phyloP scores from a whole-genome alignment of 2,329 filamentous ascomycete genomes.

The Cordyceps farinosa region DNA sequence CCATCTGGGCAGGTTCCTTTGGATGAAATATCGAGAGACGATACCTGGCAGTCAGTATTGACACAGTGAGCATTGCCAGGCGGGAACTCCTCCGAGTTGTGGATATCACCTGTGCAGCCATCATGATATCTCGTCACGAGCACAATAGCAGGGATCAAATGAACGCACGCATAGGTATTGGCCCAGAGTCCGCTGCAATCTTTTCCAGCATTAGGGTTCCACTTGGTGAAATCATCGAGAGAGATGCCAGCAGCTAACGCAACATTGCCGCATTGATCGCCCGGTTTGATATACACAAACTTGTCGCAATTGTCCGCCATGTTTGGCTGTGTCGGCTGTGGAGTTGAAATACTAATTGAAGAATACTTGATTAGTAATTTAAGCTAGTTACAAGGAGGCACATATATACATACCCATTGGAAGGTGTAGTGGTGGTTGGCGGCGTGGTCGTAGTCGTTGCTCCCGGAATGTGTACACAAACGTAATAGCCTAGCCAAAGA shows the following conservation, averaged over 20 bases:
- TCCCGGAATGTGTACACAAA: neutral
- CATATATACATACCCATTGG: neutral
- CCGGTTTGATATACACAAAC: conserved; percentile 19
- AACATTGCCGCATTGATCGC: neutral
- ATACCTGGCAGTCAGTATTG: conserved; percentile 15
- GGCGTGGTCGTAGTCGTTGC: neutral
- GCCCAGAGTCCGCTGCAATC: conserved; percentile 5
- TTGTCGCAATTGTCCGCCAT: conserved; percentile 60
- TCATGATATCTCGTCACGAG: neutral
- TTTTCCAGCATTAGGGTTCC: conserved; percentile 11
- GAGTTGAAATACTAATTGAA: neutral
- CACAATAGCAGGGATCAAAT: neutral
- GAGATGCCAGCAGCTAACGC: neutral
- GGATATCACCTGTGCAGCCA: conserved; percentile 12
- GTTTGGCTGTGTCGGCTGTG: conserved; percentile 26
- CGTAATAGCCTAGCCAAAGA: conserved; percentile 1
- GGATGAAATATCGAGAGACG: neutral
- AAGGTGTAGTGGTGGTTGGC: neutral
- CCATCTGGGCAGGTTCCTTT: neutral
- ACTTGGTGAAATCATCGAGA: conserved; percentile 8
- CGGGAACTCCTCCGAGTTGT: conserved; percentile 8
- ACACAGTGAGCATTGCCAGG: conserved; percentile 6
- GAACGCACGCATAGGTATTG: neutral
- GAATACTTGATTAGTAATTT: neutral
- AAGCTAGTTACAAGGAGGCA: neutral